Evolutionary conservation across 2,329 filamentous ascomycete species (phyloP).

Genomic region (Apiospora pterosperma): DNA sequence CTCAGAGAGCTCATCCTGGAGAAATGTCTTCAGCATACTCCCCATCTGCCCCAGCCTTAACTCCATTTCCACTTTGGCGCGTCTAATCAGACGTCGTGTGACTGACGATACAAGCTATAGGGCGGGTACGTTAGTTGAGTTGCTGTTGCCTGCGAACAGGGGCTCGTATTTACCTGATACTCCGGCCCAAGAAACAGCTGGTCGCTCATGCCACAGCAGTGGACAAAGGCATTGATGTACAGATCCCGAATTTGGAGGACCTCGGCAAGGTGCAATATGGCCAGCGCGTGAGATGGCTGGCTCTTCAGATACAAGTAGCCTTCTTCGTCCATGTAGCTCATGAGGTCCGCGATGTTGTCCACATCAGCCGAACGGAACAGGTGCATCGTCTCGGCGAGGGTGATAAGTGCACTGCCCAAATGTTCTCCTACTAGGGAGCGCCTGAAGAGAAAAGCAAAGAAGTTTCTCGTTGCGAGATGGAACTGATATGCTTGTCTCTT

Average conservation of each 20-base stretch:
- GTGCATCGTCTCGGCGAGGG: slow-evolving; percentile 62
- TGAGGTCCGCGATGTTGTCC: slow-evolving; percentile 59
- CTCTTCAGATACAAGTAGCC: slow-evolving; percentile 67
- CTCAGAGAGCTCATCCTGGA: slow-evolving; percentile 68
- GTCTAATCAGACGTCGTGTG: slow-evolving; percentile 63
- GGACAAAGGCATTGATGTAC: slow-evolving; percentile 71
- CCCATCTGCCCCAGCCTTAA: slow-evolving; percentile 56
- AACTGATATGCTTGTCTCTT: slow-evolving; percentile 56
- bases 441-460: slow-evolving; percentile 68
- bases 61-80: slow-evolving; percentile 63
- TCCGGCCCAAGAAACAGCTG: slow-evolving; percentile 53
- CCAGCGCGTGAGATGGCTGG: slow-evolving; percentile 65
- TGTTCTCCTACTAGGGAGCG: slow-evolving; percentile 65
- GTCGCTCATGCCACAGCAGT: slow-evolving; percentile 76
- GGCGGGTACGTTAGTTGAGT: not conserved
- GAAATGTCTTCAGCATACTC: slow-evolving; percentile 60
- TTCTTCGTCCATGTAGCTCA: slow-evolving; percentile 63
- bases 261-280: slow-evolving; percentile 66
- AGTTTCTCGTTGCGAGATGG: slow-evolving; percentile 69
- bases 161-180: slow-evolving; percentile 49
- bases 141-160: slow-evolving; percentile 16
- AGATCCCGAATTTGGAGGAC: slow-evolving; percentile 58
- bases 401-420: slow-evolving; percentile 61
- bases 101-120: slow-evolving; percentile 44
- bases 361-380: slow-evolving; percentile 52